phyloP scores from a whole-genome alignment of 2,329 filamentous ascomycete species.

The Cladophialophora carrionii region DNA sequence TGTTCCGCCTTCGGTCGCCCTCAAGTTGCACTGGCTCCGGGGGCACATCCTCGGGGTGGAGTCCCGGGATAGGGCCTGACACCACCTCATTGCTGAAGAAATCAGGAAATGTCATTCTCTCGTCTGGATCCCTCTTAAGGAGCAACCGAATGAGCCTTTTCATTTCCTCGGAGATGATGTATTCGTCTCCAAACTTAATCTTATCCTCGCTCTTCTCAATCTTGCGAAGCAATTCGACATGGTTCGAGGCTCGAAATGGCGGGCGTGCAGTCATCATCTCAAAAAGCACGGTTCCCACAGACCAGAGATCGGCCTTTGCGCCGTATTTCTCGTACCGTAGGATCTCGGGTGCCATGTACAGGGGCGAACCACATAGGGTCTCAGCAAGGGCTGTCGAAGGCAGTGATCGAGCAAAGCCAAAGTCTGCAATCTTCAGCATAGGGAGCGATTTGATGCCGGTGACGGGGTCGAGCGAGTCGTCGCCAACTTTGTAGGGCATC shows the following conservation, averaged over 20 bases:
- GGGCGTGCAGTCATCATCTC: slow-evolving; percentile 93
- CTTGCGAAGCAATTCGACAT: slow-evolving; percentile 88
- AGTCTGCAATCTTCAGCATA: slow-evolving; percentile 97
- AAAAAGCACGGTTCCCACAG: slow-evolving; percentile 90
- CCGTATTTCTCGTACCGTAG: slow-evolving; percentile 96
- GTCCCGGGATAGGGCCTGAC: slow-evolving; percentile 73
- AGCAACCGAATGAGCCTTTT: slow-evolving; percentile 79
- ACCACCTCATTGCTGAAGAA: slow-evolving; percentile 81
- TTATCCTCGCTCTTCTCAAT: slow-evolving; percentile 87
- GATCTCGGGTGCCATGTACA: slow-evolving; percentile 99
- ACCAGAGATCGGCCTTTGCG: slow-evolving; percentile 96
- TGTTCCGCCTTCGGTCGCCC: slow-evolving; percentile 30
- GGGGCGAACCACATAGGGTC: slow-evolving; percentile 90
- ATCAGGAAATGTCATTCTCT: slow-evolving; percentile 80
- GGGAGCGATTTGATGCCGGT: slow-evolving; percentile 82
- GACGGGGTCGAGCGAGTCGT: slow-evolving; percentile 77
- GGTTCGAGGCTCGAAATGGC: slow-evolving; percentile 89
- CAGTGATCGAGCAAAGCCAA: slow-evolving; percentile 93
- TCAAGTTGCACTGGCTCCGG: slow-evolving; percentile 14
- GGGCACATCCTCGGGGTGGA: slow-evolving; percentile 75
- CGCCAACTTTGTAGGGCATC: slow-evolving; percentile 75
- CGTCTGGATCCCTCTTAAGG: slow-evolving; percentile 81
- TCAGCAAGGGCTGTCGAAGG: slow-evolving; percentile 91
- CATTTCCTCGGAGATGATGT: slow-evolving; percentile 71
- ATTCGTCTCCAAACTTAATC: slow-evolving; percentile 79